Base-by-base conservation (phyloP, 192 early-diverging fungal genomes). In the Entomortierella lignicola region DNA sequence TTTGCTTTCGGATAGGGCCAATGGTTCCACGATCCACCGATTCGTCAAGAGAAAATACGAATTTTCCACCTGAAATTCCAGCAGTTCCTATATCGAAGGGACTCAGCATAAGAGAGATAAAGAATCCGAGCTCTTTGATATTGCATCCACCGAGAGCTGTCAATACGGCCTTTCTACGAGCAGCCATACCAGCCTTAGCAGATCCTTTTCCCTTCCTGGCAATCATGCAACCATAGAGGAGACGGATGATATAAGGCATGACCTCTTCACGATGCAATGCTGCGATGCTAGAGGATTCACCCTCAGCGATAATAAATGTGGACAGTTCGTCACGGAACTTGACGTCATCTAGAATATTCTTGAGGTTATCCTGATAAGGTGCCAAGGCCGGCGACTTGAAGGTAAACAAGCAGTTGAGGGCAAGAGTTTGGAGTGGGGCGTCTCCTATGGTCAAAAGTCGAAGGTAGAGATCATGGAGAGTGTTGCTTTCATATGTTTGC, bases 171-270 rank as follows among this genome's bases (percentile, higher is more conserved):
- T 85, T 84, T 53, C 97, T 88, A 3, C 97, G 90, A 4, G 91
- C 85, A 31, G 84, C 79, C 71, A 91, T 89, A 41, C 87, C 92
- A 48, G 86, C 83, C 61, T 92, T 93, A 31, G 90, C 83, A 30
- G 92, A 89, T 6, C 83, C 66, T 77, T 94, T 94, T 27, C 94
- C 94, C n/a, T 82, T 85, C 51, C 93, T 85, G 55, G 85, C 87
- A 58, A 97, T 90, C 62, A 96, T 85, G 73, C 96, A 96, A 21
- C 98, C 98, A 69, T 95, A 97, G 12, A 99, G 85, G 23, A 99
- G 70, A 21, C 96, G 91, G 57, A 93, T 84, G 8, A 97, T 70
- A 23, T 96, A 80, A 4, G 91, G 88, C 85, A 97, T 88, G 18
- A 96, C 63, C 21, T 88, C 87, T 20, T 84, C 84, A 34, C 93